Conservation (phyloP, 192 early-diverging fungal species). For the Rhizophagus prolifer region DNA sequence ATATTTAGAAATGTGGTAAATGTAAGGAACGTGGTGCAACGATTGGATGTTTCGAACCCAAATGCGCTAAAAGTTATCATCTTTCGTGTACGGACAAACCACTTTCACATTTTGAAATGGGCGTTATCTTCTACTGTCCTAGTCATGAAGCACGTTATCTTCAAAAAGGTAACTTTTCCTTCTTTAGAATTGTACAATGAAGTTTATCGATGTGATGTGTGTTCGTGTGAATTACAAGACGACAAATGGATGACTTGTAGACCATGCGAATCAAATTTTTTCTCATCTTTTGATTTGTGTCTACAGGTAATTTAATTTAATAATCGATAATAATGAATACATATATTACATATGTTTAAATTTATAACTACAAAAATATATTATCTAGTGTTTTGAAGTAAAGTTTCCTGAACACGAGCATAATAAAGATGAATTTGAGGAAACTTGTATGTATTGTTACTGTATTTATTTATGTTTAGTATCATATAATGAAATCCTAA, state of each 20-base stretch:
- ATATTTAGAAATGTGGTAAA: conserved; percentile 57
- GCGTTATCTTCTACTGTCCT: conserved; percentile 87
- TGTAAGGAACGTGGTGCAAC: conserved; percentile 86
- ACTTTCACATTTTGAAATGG: conserved; percentile 68
- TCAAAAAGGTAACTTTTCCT: conserved; percentile 43
- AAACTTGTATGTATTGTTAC: conserved; percentile 46
- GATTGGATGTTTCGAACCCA: conserved; percentile 82
- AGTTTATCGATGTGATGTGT: conserved; percentile 68
- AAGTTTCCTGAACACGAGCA: conserved; percentile 52
- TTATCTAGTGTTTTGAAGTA: conserved; percentile 48
- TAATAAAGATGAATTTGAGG: conserved; percentile 51
- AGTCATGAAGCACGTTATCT: conserved; percentile 62
- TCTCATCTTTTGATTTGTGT: conserved; percentile 74
- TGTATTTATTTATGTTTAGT: not conserved
- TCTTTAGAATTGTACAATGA: conserved; percentile 62
- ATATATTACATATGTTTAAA: not conserved
- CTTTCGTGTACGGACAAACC: conserved; percentile 75
- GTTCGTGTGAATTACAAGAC: conserved; percentile 53
- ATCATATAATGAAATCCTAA: not conserved
- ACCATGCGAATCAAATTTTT: conserved; percentile 62
- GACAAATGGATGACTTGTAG: conserved; percentile 65
- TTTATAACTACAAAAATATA: not conserved
- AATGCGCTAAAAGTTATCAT: conserved; percentile 83
- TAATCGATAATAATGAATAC: not conserved
- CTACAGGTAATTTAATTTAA: conserved; percentile 40